phyloP scores from a whole-genome alignment of 2,329 filamentous ascomycete species.

The Sporothrix phasma region DNA sequence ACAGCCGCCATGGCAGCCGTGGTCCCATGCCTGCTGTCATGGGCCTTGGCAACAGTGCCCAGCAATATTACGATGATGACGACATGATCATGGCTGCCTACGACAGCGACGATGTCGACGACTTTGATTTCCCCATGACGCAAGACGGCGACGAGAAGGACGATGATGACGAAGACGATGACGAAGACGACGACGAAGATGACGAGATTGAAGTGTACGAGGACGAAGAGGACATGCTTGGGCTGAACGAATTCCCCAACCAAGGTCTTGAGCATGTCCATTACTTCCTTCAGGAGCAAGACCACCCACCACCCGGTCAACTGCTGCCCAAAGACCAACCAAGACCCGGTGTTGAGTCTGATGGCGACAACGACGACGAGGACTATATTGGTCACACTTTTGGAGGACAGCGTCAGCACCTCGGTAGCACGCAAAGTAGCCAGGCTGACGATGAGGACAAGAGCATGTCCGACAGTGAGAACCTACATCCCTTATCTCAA shows the following conservation, averaged over 20 bases:
- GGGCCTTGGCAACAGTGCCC: conserved; percentile 23
- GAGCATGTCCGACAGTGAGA: conserved; percentile 40
- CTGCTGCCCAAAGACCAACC: conserved; percentile 43
- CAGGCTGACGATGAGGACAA: conserved; percentile 7
- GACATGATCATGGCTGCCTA: conserved; percentile 11
- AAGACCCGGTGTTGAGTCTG: conserved; percentile 47
- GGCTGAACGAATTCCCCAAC: not conserved
- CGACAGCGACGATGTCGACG: conserved; percentile 22
- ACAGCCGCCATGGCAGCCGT: conserved; percentile 18
- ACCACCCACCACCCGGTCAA: conserved; percentile 10
- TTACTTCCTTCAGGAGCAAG: not conserved
- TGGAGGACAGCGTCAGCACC: not conserved
- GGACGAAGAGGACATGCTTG: conserved; percentile 17
- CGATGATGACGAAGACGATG: conserved; percentile 23
- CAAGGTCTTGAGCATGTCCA: not conserved
- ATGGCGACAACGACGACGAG: conserved; percentile 4
- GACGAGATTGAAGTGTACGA: conserved; percentile 25
- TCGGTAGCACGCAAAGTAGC: not conserved
- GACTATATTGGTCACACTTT: not conserved
- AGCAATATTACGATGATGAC: conserved; percentile 25
- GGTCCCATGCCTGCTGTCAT: conserved; percentile 15
- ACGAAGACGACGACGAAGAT: conserved; percentile 23
- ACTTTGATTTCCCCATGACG: conserved; percentile 24
- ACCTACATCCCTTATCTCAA: conserved; percentile 34
- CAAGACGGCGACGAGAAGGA: conserved; percentile 30